Conservation (phyloP, 1,284 basidiomycete species). For the Ceratobasidium sp. region DNA sequence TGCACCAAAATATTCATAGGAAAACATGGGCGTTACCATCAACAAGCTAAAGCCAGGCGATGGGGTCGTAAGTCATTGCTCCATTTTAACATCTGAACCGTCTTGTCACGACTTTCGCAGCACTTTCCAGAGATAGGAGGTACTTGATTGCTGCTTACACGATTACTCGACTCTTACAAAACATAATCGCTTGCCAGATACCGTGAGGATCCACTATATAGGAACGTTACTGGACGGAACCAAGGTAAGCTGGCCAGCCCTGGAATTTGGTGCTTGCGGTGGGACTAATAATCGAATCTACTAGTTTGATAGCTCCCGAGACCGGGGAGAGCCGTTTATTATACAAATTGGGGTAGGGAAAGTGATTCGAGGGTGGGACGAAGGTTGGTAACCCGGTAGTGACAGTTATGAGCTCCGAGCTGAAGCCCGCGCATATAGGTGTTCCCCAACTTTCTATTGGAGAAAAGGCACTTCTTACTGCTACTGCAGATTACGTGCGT, state of each 20-base stretch:
- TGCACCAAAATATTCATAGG: background rate
- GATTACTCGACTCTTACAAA: conserved; percentile 47
- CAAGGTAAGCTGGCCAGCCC: conserved; percentile 50
- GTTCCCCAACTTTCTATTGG: conserved; percentile 82
- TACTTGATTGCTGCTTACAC: conserved; percentile 56
- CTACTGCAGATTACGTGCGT: conserved; percentile 77
- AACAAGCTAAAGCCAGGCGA: conserved; percentile 62
- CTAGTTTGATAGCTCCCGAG: conserved; percentile 55
- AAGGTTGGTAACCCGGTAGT: conserved; percentile 67
- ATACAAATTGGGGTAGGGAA: conserved; percentile 83
- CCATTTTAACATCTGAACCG: background rate
- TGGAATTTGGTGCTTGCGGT: background rate
- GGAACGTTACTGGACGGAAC: conserved; percentile 72
- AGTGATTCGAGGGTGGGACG: conserved; percentile 93
- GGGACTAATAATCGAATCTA: background rate
- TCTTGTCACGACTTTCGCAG: conserved; percentile 13
- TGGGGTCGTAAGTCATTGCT: conserved; percentile 53
- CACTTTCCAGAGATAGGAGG: conserved; percentile 66
- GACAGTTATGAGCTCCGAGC: background rate
- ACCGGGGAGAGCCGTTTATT: conserved; percentile 69
- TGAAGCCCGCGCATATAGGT: conserved; percentile 59
- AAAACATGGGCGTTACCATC: conserved; percentile 62
- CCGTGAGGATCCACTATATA: conserved; percentile 77
- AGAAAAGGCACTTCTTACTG: conserved; percentile 78
- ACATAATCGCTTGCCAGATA: conserved; percentile 57